A percentile compares a stretch with the other conserved stretches of the same genome.
Evolutionary conservation across 1,139 yeast genomes (phyloP).

Genomic region (Chernovozyma sophiae-reginae): DNA sequence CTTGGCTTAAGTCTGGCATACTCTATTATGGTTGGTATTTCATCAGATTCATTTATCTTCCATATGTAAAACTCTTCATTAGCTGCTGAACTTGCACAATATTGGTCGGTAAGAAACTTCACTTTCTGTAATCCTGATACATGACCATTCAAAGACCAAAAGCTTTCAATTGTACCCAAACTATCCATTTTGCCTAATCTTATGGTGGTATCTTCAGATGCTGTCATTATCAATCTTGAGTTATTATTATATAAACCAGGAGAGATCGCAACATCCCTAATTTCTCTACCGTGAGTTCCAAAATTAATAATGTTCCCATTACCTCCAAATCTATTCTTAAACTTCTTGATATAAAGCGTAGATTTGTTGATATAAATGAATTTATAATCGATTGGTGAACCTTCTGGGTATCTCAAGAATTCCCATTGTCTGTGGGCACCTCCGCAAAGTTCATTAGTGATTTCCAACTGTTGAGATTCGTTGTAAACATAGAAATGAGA

Average conservation of each 20-base stretch:
- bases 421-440: conserved; percentile 89
- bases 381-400: conserved; percentile 14
- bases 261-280: conserved; percentile 60
- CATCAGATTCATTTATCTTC: conserved; percentile 44
- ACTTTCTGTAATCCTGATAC: conserved; percentile 83
- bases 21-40: conserved; percentile 41
- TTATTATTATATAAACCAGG: conserved; percentile 17
- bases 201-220: conserved; percentile 85
- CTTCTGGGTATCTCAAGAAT: conserved; percentile 22
- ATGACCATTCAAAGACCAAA: conserved; percentile 72
- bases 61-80: conserved; percentile 86
- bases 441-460: conserved; percentile 75
- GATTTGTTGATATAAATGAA: conserved; percentile 59
- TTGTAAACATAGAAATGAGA: conserved; percentile 78
- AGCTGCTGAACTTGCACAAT: conserved; percentile 67
- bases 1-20: conserved; percentile 45
- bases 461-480: conserved; percentile 70
- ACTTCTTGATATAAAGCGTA: conserved; percentile 26
- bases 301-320: conserved; percentile 29
- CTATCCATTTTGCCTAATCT: conserved; percentile 47
- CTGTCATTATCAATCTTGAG: conserved; percentile 53
- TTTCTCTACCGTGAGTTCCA: conserved; percentile 91
- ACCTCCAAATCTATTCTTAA: conserved; percentile 17
- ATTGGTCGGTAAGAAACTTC: conserved; percentile 51
- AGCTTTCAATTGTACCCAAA: conserved; percentile 39